Percentiles rank a stretch among this genome's conserved stretches.
phyloP scores from a whole-genome alignment of 2,329 filamentous ascomycete genomes.

The Albophoma yamanashiensis region DNA sequence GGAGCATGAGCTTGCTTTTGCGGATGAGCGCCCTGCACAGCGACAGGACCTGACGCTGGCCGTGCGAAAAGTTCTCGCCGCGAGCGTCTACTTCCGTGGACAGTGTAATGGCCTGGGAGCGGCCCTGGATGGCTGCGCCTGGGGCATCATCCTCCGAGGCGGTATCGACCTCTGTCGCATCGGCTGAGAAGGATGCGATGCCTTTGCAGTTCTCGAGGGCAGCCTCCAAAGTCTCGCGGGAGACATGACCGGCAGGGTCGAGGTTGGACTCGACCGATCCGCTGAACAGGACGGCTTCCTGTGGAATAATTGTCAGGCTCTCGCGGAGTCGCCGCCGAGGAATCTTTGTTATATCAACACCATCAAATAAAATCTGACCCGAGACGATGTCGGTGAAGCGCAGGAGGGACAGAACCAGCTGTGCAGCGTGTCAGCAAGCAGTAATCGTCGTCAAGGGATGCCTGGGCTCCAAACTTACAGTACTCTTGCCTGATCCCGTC shows the following conservation, averaged over 20 bases:
- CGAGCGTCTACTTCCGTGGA: conserved; percentile 38
- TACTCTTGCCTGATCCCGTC: conserved; percentile 77
- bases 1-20: conserved; percentile 42
- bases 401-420: conserved; percentile 42
- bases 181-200: conserved; percentile 39
- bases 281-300: conserved; percentile 47
- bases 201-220: conserved; percentile 53
- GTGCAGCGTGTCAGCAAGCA: conserved; percentile 2
- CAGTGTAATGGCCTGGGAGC: conserved; percentile 21
- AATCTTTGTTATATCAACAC: conserved; percentile 42
- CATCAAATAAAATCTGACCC: conserved; percentile 44
- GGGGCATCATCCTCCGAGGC: conserved; percentile 9
- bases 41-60: conserved; percentile 48
- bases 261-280: conserved; percentile 46
- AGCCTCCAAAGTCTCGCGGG: conserved; percentile 41
- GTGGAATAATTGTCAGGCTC: conserved; percentile 46
- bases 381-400: conserved; percentile 40
- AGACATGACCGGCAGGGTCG: conserved; percentile 50
- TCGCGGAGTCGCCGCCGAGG: conserved; percentile 39
- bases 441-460: neutral
- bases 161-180: conserved; percentile 19
- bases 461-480: conserved; percentile 34
- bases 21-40: conserved; percentile 45
- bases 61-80: conserved; percentile 46
- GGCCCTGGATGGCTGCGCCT: conserved; percentile 6